phyloP scores from a whole-genome alignment of 1,284 basidiomycete genomes.

The Xerocomus nothofagi region DNA sequence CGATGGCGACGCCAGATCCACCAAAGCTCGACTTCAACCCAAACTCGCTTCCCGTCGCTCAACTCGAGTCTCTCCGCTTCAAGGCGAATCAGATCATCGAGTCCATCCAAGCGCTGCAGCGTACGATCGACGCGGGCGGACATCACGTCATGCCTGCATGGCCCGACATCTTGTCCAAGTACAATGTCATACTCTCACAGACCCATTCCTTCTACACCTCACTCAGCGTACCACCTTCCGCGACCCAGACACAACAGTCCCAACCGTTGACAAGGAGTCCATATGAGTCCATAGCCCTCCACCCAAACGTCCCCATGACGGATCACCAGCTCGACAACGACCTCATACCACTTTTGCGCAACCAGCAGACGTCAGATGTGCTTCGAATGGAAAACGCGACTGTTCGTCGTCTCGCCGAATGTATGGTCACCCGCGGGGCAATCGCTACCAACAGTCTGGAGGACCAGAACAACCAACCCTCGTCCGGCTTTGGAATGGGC shows the following conservation, averaged over 20 bases:
- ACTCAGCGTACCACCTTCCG: conserved; percentile 44
- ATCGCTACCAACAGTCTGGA: conserved; percentile 48
- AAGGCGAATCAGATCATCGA: conserved; percentile 75
- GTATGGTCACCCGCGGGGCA: conserved; percentile 61
- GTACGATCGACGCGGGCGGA: conserved; percentile 59
- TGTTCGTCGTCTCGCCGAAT: conserved; percentile 64
- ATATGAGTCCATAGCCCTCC: conserved; percentile 63
- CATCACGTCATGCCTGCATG: conserved; percentile 63
- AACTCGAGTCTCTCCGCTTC: conserved; percentile 72
- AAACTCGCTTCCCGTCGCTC: conserved; percentile 44
- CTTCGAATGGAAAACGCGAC: conserved; percentile 64
- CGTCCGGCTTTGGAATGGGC: conserved; percentile 5
- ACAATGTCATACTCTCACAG: conserved; percentile 77
- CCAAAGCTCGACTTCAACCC: conserved; percentile 21
- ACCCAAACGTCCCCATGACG: conserved; percentile 56
- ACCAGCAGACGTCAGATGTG: conserved; percentile 74
- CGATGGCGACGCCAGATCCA: conserved; percentile 4
- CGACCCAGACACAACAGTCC: conserved; percentile 20
- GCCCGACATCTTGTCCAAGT: conserved; percentile 81
- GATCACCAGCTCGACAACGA: conserved; percentile 70
- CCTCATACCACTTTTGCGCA: conserved; percentile 68
- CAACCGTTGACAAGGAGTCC: conserved; percentile 38
- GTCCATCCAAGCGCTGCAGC: conserved; percentile 62
- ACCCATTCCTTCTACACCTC: conserved; percentile 70
- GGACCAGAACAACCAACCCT: conserved; percentile 13